These are phyloP conservation scores for Pelargonium myrrhifolium DNA, from an alignment of 441 rosid genomes.

Conservation along the genomic window DNA sequence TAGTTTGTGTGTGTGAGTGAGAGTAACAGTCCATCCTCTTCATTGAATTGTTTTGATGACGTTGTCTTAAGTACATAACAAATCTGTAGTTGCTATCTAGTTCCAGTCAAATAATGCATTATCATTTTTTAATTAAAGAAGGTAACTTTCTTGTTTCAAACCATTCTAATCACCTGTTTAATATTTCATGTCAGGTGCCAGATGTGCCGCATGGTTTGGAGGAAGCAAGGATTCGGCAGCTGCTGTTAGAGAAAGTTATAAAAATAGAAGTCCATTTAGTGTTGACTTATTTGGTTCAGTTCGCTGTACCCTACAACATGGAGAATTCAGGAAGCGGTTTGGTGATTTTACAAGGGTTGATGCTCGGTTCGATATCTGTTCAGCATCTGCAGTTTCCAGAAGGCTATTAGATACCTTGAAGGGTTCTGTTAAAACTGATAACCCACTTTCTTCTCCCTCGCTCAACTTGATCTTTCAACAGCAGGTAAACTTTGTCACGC, in stretches of 20 bases:
- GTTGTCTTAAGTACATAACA: no score
- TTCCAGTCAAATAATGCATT: not conserved
- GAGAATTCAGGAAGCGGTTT: slow-evolving; percentile 49
- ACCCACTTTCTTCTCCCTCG: slow-evolving; percentile 49
- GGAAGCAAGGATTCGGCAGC: slow-evolving; percentile 29
- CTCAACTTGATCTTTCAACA: slow-evolving; percentile 70
- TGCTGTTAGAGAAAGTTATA: slow-evolving; percentile 16
- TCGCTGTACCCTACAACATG: slow-evolving; percentile 63
- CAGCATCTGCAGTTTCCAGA: slow-evolving; percentile 53
- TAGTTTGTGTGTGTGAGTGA: no score
- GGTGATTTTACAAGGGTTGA: slow-evolving; percentile 70
- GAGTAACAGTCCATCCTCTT: no score
- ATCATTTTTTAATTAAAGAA: not conserved
- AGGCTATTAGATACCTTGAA: slow-evolving; percentile 32
- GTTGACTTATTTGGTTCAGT: slow-evolving; percentile 68
- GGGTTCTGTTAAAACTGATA: slow-evolving; percentile 29
- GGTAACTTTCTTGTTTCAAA: not conserved
- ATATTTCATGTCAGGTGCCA: slow-evolving; percentile 39
- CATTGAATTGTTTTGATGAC: no score
- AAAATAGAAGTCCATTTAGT: slow-evolving; percentile 42
- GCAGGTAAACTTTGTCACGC: slow-evolving; percentile 37
- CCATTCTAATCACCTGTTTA: slow-evolving; percentile 4
- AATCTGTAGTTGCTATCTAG: no score
- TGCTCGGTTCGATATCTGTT: slow-evolving; percentile 62
- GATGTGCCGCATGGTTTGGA: slow-evolving; percentile 52